Conservation (phyloP, 106 monocot genomes). For the Dendrobium huoshanense region DNA sequence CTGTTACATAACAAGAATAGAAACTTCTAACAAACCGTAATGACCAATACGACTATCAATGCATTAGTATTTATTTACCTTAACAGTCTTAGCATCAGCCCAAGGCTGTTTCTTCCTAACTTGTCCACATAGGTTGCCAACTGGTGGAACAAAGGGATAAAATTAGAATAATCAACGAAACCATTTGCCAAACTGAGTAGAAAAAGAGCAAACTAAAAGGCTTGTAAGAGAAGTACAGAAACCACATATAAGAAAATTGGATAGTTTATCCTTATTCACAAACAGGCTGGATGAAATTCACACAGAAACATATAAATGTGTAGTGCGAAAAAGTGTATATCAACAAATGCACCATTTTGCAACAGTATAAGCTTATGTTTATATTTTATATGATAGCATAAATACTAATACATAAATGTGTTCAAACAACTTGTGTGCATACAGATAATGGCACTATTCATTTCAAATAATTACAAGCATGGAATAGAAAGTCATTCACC, state of each 20-base stretch:
- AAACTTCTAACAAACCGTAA: neutral
- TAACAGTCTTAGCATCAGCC: slow-evolving; percentile 95
- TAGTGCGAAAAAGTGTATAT: neutral
- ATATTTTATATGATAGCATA: neutral
- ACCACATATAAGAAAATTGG: neutral
- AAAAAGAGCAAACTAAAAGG: neutral
- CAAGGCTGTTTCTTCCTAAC: slow-evolving; percentile 77
- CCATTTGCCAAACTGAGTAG: neutral
- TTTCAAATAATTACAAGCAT: neutral
- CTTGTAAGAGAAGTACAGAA: neutral
- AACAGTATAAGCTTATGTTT: neutral
- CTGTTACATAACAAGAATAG: slow-evolving; percentile 23
- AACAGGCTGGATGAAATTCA: neutral
- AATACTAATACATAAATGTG: neutral
- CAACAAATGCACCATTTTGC: neutral
- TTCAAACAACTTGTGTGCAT: neutral
- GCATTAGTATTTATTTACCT: slow-evolving; percentile 34
- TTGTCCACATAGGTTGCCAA: slow-evolving; percentile 88
- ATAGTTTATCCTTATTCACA: neutral
- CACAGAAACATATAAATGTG: slow-evolving; percentile 2
- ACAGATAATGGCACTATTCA: neutral
- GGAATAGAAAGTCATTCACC: slow-evolving; percentile 26
- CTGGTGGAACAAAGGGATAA: slow-evolving; percentile 25
- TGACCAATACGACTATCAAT: neutral
- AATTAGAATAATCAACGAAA: neutral